Conservation (phyloP, 148 eudicot genomes). For the Vaccinium macrocarpon region DNA sequence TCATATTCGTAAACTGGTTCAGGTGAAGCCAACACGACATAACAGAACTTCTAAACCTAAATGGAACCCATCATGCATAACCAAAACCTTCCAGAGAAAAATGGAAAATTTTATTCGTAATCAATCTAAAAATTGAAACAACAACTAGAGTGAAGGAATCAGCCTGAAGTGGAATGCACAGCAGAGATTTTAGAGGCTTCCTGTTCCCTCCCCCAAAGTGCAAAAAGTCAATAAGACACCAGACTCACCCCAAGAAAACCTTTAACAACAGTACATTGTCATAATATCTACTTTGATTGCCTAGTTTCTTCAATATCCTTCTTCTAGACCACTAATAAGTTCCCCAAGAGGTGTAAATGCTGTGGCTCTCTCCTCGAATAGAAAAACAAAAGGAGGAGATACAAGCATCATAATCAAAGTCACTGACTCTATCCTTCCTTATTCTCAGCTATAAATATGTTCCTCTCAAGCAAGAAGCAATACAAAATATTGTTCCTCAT, state of each 20-base stretch:
- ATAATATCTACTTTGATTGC: not conserved
- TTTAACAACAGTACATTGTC: not conserved
- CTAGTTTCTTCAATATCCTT: slow-evolving; percentile 4
- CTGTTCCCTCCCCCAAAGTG: not conserved
- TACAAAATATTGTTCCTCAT: not conserved
- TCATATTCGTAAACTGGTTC: not conserved
- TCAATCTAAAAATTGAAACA: not conserved
- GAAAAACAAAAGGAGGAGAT: not conserved
- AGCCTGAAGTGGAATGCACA: not conserved
- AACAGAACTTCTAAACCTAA: slow-evolving; percentile 10
- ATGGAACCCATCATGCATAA: not conserved
- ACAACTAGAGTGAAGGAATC: not conserved
- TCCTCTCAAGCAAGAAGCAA: not conserved
- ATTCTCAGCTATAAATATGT: not conserved
- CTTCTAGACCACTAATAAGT: not conserved
- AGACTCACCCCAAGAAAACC: not conserved
- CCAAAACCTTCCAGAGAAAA: not conserved
- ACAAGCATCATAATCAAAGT: not conserved
- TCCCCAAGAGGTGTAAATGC: not conserved
- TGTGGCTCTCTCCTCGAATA: not conserved
- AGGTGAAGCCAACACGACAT: not conserved
- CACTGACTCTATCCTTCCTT: not conserved
- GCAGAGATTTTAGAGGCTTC: not conserved
- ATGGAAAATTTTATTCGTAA: not conserved
- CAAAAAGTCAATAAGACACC: not conserved